These are phyloP conservation scores for Pseudognaphalium luteoalbum DNA, from an alignment of 129 eudicot genomes.

Conservation along the genomic window DNA sequence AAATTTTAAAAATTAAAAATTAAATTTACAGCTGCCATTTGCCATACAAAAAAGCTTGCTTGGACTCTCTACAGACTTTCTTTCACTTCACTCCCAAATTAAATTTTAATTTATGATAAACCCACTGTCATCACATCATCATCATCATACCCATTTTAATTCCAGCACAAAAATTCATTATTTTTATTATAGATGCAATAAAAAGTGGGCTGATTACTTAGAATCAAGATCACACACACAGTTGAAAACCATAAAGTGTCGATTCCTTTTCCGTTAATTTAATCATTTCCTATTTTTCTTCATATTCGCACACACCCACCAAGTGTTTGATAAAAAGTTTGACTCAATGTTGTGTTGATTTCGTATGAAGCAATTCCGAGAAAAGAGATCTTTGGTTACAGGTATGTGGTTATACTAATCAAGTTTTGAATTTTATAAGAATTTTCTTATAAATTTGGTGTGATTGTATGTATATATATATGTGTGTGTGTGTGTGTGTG, in stretches of 20 bases:
- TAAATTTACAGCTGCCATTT: conserved; percentile 32
- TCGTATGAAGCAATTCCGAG: conserved; percentile 4
- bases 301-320: conserved; percentile 24
- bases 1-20: not conserved
- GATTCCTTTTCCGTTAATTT: conserved; percentile 27
- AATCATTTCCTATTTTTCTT: not conserved
- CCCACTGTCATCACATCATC: conserved; percentile 14
- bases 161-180: conserved; percentile 20
- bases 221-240: conserved; percentile 22
- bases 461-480: not conserved
- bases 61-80: conserved; percentile 24
- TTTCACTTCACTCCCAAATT: conserved; percentile 35
- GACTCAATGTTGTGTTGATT: conserved; percentile 27
- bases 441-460: not conserved
- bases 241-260: conserved; percentile 15
- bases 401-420: conserved; percentile 16
- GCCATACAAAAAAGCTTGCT: conserved; percentile 8
- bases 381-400: conserved; percentile 17
- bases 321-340: conserved; percentile 14
- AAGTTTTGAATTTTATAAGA: not conserved
- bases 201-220: not conserved
- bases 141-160: conserved; percentile 10
- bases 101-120: conserved; percentile 6
- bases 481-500: too few relatives aligned
- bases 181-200: not conserved